These are phyloP conservation scores for Emergomyces orientalis DNA, from an alignment of 2,329 filamentous ascomycete species.

Conservation along the genomic window DNA sequence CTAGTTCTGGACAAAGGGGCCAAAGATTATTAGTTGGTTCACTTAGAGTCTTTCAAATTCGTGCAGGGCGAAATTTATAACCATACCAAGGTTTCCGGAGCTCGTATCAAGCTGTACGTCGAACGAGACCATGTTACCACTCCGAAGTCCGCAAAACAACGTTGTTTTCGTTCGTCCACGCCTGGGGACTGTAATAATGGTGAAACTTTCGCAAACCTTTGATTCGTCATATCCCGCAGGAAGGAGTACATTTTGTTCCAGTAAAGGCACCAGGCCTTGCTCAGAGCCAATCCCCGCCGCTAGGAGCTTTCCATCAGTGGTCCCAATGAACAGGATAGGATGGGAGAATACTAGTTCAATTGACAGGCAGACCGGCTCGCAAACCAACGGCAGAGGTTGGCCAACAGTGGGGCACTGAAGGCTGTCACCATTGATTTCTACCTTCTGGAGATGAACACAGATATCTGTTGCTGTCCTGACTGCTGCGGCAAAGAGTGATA, in stretches of 20 bases:
- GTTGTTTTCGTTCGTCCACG: slow-evolving; percentile 15
- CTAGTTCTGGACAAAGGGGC: slow-evolving; percentile 22
- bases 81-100: slow-evolving; percentile 23
- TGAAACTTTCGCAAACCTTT: slow-evolving; percentile 29
- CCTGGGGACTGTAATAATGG: slow-evolving; percentile 19
- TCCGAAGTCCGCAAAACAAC: slow-evolving; percentile 40
- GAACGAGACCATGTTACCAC: slow-evolving; percentile 33
- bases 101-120: slow-evolving; percentile 17
- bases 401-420: slow-evolving; percentile 20
- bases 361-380: slow-evolving; percentile 31
- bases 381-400: slow-evolving; percentile 20
- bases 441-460: slow-evolving; percentile 23
- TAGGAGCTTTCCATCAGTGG: slow-evolving; percentile 29
- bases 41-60: slow-evolving; percentile 7
- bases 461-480: slow-evolving; percentile 21
- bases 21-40: slow-evolving; percentile 14
- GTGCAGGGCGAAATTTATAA: background rate
- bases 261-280: slow-evolving; percentile 18
- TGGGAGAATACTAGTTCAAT: slow-evolving; percentile 23
- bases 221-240: slow-evolving; percentile 23
- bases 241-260: slow-evolving; percentile 21
- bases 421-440: slow-evolving; percentile 15
- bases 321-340: slow-evolving; percentile 33
- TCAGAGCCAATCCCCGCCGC: slow-evolving; percentile 22
- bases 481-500: slow-evolving; percentile 24